Evolutionary conservation across 2,329 filamentous ascomycete genomes (phyloP).

Genomic region (Claviceps sp.): DNA sequence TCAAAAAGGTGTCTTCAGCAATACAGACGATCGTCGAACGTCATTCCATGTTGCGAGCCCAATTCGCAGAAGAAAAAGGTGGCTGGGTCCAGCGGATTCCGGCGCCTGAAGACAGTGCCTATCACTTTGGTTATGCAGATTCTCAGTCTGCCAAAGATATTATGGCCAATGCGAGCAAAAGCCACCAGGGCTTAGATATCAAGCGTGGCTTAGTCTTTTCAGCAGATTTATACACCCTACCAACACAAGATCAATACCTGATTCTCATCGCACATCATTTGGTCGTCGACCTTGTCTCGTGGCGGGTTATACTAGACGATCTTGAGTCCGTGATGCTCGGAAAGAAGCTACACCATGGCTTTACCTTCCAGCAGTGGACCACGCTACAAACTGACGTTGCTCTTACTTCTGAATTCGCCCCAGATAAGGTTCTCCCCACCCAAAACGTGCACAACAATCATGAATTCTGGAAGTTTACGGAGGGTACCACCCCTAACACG

Average conservation of each 20-base stretch:
- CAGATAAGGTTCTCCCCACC: background rate
- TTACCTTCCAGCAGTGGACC: conserved; percentile 23
- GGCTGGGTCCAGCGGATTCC: conserved; percentile 5
- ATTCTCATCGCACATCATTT: conserved; percentile 24
- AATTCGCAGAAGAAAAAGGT: background rate
- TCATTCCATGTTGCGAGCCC: conserved; percentile 8
- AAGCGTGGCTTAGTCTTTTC: conserved; percentile 6
- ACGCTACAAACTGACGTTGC: conserved; percentile 19
- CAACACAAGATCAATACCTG: conserved; percentile 11
- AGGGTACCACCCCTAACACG: background rate
- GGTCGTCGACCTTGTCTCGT: conserved; percentile 32
- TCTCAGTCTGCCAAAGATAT: background rate
- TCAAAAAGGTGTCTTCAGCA: background rate
- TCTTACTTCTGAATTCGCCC: background rate
- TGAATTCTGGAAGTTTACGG: conserved; percentile 2
- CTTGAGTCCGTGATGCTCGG: conserved; percentile 24
- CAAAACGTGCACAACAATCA: background rate
- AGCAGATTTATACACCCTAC: conserved; percentile 2
- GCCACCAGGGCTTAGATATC: conserved; percentile 2
- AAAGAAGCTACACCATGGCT: conserved; percentile 5
- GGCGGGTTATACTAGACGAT: conserved; percentile 30
- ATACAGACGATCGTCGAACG: conserved; percentile 1
- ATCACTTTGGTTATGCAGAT: conserved; percentile 2
- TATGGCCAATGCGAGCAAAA: background rate
- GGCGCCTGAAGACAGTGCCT: background rate